Conservation (phyloP, 2,329 filamentous ascomycete genomes). For the Diaporthe batatas region DNA sequence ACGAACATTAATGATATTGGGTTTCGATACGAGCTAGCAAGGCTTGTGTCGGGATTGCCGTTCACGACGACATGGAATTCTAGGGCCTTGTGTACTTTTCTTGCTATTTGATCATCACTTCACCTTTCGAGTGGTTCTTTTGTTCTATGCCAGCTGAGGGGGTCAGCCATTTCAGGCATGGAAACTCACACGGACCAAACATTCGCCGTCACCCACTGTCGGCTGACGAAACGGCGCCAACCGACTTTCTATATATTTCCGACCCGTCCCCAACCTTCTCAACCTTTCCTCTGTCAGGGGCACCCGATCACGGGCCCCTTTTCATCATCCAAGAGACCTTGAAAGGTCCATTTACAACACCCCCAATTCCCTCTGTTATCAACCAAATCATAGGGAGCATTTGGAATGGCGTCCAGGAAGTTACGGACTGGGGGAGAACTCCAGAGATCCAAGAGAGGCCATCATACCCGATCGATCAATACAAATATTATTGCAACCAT, state of each 20-base stretch:
- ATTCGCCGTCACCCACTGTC: not conserved
- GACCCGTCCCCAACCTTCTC: conserved; percentile 5
- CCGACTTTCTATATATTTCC: conserved; percentile 25
- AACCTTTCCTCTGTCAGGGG: conserved; percentile 19
- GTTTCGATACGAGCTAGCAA: conserved; percentile 36
- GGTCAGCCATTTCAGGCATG: conserved; percentile 25
- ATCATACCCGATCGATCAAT: conserved; percentile 38
- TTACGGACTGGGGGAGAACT: conserved; percentile 22
- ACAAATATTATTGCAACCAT: conserved; percentile 37
- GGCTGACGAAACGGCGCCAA: conserved; percentile 28
- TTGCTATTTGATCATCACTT: conserved; percentile 40
- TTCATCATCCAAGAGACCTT: conserved; percentile 22
- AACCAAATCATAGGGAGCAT: conserved; percentile 40
- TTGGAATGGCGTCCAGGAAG: conserved; percentile 41
- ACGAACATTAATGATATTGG: conserved; percentile 55
- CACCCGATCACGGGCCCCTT: conserved; percentile 1
- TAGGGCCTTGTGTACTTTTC: conserved; percentile 38
- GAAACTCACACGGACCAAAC: conserved; percentile 25
- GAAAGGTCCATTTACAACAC: conserved; percentile 5
- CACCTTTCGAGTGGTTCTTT: conserved; percentile 36
- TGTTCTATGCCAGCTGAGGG: conserved; percentile 32
- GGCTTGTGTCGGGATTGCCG: conserved; percentile 36
- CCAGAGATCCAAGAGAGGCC: conserved; percentile 32
- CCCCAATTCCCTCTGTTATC: conserved; percentile 40
- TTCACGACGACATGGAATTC: conserved; percentile 43